phyloP scores from a whole-genome alignment of 2,329 filamentous ascomycete genomes.

The Fusarium staphyleae region DNA sequence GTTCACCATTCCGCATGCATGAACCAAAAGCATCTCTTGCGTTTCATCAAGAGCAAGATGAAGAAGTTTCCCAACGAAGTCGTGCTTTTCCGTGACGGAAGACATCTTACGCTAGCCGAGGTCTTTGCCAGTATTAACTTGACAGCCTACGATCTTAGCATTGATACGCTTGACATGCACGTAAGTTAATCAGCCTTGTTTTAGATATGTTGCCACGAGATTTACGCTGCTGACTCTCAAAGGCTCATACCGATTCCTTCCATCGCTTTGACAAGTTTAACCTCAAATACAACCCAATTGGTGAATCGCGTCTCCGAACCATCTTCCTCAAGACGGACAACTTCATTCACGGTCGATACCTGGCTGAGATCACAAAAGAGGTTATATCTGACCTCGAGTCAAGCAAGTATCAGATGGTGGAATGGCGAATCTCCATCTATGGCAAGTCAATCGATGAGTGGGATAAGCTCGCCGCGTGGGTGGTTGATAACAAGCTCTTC shows the following conservation, averaged over 20 bases:
- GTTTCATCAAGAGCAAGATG: slow-evolving; percentile 99
- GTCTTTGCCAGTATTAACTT: slow-evolving; percentile 98
- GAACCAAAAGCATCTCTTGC: slow-evolving; percentile 98
- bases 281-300: slow-evolving; percentile 96
- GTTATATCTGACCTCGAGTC: slow-evolving; percentile 97
- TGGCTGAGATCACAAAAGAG: slow-evolving; percentile 97
- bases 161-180: slow-evolving; percentile 99
- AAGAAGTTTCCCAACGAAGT: slow-evolving; percentile 96
- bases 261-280: slow-evolving; percentile 99
- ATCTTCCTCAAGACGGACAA: slow-evolving; percentile 99
- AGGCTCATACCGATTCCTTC: slow-evolving; percentile 97
- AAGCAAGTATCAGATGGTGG: slow-evolving; percentile 99
- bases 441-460: slow-evolving; percentile 91
- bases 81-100: slow-evolving; percentile 90
- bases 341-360: slow-evolving; percentile 91
- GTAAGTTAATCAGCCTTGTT: slow-evolving; percentile 56
- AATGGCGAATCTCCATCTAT: slow-evolving; percentile 98
- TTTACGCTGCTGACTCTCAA: slow-evolving; percentile 9
- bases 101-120: slow-evolving; percentile 86
- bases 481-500: slow-evolving; percentile 97
- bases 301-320: slow-evolving; percentile 92
- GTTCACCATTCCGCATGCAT: slow-evolving; percentile 99
- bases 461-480: slow-evolving; percentile 97
- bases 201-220: neutral
- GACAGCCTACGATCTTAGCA: slow-evolving; percentile 96